These are phyloP conservation scores for Agarophyton chilense DNA, from an alignment of 23 red algal species.

Conservation along the genomic window DNA sequence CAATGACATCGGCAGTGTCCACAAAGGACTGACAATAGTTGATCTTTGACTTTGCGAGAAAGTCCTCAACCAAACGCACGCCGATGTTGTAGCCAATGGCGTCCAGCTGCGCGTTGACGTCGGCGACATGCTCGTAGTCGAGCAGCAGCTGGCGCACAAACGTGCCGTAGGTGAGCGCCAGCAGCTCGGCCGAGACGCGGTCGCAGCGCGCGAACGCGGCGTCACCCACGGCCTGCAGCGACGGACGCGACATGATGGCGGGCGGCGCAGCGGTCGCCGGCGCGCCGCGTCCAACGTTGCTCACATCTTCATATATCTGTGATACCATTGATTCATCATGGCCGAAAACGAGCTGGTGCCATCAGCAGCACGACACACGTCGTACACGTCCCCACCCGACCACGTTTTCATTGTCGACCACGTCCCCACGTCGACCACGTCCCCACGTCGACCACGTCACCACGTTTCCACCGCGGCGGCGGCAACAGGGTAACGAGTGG, in stretches of 20 bases:
- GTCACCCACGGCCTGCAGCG: constrained; percentile 84
- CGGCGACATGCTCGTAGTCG: constrained; percentile 84
- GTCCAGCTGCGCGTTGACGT: constrained; percentile 94
- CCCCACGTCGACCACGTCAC: too few relatives aligned
- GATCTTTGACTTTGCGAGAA: constrained; percentile 87
- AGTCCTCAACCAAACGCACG: constrained; percentile 92
- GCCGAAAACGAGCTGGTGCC: too few relatives aligned
- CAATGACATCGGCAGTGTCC: constrained; percentile 88
- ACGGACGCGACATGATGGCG: constrained; percentile 53
- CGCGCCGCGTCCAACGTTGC: not conserved
- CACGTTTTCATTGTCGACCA: too few relatives aligned
- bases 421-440: too few relatives aligned
- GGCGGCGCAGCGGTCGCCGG: not conserved
- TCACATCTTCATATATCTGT: too few relatives aligned
- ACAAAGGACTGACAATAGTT: constrained; percentile 64
- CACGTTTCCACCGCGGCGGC: too few relatives aligned
- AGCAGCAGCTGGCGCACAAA: constrained; percentile 92
- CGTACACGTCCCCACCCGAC: too few relatives aligned
- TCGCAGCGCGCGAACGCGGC: constrained; percentile 80
- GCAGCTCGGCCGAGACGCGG: constrained; percentile 87
- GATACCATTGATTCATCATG: too few relatives aligned
- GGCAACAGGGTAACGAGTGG: too few relatives aligned
- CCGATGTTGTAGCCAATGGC: constrained; percentile 96
- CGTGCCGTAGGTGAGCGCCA: constrained; percentile 98
- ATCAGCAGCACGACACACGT: too few relatives aligned